Percentiles rank a stretch among this genome's conserved stretches.
phyloP scores from a whole-genome alignment of 1,139 yeast species.

The Sugiyamaella japonica region DNA sequence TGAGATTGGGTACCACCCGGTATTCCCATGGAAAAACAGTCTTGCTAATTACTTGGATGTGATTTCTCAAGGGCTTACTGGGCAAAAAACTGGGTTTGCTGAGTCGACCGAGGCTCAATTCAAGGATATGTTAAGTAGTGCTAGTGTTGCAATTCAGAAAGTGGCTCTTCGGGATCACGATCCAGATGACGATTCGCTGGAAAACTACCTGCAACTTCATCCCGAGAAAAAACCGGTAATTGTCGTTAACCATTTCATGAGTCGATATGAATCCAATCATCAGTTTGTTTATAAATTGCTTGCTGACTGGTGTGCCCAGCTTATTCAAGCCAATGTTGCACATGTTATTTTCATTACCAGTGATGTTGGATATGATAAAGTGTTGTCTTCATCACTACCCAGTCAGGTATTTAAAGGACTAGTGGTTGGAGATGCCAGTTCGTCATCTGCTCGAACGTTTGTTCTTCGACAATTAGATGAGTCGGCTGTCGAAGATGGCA shows the following conservation, averaged over 20 bases:
- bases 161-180: conserved; percentile 52
- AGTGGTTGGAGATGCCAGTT: conserved; percentile 78
- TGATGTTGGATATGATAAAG: conserved; percentile 75
- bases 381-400: conserved; percentile 66
- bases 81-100: conserved; percentile 89
- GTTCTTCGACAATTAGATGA: conserved; percentile 58
- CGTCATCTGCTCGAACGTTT: conserved; percentile 66
- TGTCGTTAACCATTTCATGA: conserved; percentile 71
- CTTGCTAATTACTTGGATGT: conserved; percentile 78
- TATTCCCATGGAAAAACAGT: conserved; percentile 88
- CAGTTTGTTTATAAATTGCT: conserved; percentile 67
- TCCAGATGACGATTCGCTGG: conserved; percentile 51
- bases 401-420: conserved; percentile 80
- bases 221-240: conserved; percentile 88
- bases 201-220: conserved; percentile 77
- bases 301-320: conserved; percentile 85
- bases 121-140: conserved; percentile 73
- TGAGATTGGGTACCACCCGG: conserved; percentile 88
- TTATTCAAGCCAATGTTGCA: conserved; percentile 76
- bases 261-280: conserved; percentile 55
- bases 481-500: conserved; percentile 26
- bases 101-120: conserved; percentile 84
- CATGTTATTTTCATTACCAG: conserved; percentile 87
- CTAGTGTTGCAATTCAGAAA: conserved; percentile 69
- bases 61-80: conserved; percentile 86